Evolutionary conservation across 1,284 basidiomycete species (phyloP), one percentile per base, ranked within the genome.

Genomic region (Melampsora larici-populina): DNA sequence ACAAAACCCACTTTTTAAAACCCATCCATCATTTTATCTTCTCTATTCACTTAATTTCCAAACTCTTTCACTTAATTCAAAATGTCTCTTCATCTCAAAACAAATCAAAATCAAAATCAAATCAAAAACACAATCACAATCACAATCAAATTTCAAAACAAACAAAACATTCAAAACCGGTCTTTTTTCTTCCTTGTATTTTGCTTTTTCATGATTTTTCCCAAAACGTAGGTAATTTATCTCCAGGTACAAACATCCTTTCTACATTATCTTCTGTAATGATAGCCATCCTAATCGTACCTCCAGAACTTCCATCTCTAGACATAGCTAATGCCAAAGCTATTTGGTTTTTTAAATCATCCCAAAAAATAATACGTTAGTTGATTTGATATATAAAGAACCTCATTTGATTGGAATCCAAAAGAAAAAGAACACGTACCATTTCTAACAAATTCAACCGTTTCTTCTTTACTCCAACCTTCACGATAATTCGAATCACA

Each of bases 401-500:
- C 55, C 13, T 43, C 11, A 9, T 43, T 43, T 11, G 11, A 43
- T 43, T 31, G 51, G 15, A 51, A 7, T 17, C 4, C n/a, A n/a
- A n/a, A n/a, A n/a, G n/a, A n/a, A n/a, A n/a, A n/a, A n/a, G 72
- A 79, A 40, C 55, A 89, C 93, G 80, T 82, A 96, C 94, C 94
- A 85, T 99, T 97, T 86, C 90, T 92, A 77, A 99, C 96, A 84
- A 99, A 99, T 64, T 95, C 87, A 78, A 99, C 85, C 0, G 95
- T 98, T 86, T 98, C 89, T 62, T 94, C 92, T 81, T 89, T 88
- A 3, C 88, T 89, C 95, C 93, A 96, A n/a, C 92, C 93, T 49
- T 96, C 93, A 83, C 89, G 86, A 85, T 92, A 99, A n/a, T 94
- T 98, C 40, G 97, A 93, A 84, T 99, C 97, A 83, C 97, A 99